Percentiles rank a stretch among this genome's conserved stretches.
Evolutionary conservation across 2,329 filamentous ascomycete species (phyloP).

Genomic region (Ceratocystis diversiconidia): DNA sequence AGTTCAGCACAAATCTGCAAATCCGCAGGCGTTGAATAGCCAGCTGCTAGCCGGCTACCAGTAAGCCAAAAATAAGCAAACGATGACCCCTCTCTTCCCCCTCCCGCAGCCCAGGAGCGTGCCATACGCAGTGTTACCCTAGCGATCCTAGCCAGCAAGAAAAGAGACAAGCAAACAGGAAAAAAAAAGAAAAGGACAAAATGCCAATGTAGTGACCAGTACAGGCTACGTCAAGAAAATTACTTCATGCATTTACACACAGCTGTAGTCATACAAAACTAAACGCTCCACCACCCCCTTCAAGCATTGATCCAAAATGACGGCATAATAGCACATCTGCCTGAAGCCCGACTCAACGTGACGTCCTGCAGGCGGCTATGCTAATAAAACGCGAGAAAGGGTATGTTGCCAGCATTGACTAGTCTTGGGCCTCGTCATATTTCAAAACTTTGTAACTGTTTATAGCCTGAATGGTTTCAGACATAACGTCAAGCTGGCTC

Average conservation of each 20-base stretch:
- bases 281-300: too few relatives aligned
- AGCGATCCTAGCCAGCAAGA: neutral
- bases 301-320: too few relatives aligned
- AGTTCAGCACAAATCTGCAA: neutral
- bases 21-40: neutral
- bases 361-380: neutral
- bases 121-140: neutral
- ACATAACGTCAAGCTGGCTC: neutral
- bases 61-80: neutral
- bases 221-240: too few relatives aligned
- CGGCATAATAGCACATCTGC: too few relatives aligned
- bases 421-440: neutral
- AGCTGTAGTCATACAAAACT: too few relatives aligned
- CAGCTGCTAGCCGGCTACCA: neutral
- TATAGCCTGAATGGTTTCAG: neutral
- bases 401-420: too few relatives aligned
- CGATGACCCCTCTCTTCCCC: too few relatives aligned
- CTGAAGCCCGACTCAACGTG: neutral
- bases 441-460: neutral
- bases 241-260: too few relatives aligned
- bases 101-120: neutral
- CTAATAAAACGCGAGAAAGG: neutral
- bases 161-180: too few relatives aligned
- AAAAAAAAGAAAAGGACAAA: neutral
- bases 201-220: neutral